A percentile compares a stretch with the other conserved stretches of the same genome.
Conservation (phyloP, 176 grass and related monocot species). For the Thinopyrum elongatum region DNA sequence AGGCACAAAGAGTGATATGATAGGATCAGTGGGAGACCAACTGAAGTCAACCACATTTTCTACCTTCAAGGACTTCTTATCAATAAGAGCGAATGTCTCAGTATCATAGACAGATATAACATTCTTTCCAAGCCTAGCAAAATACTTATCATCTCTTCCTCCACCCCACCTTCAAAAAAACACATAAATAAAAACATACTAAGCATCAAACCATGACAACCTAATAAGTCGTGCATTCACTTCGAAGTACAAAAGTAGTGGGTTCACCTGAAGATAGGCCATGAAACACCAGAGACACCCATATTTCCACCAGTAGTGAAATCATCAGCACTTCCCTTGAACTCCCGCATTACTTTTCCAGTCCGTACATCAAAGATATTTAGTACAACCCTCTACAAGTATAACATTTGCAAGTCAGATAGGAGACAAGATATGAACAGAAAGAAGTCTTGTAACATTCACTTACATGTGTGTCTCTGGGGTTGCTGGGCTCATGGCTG, state of each 20-base stretch:
- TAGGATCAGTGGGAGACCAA: conserved; percentile 86
- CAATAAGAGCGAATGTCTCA: conserved; percentile 62
- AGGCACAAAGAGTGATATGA: conserved; percentile 75
- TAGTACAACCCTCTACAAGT: neutral
- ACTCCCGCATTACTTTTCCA: neutral
- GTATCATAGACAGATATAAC: conserved; percentile 87
- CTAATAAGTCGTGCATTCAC: neutral
- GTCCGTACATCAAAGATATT: neutral
- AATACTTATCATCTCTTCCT: conserved; percentile 92
- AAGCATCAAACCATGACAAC: neutral
- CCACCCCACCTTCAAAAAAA: conserved; percentile 65
- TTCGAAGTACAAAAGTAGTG: neutral
- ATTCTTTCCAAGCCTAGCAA: conserved; percentile 90
- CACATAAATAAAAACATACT: conserved; percentile 8
- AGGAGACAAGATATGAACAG: neutral
- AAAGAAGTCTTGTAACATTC: neutral
- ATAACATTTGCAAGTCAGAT: neutral
- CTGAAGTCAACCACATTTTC: conserved; percentile 84
- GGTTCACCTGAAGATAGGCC: conserved; percentile 58
- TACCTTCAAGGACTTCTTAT: conserved; percentile 75
- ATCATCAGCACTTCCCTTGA: neutral
- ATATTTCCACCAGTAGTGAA: neutral
- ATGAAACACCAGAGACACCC: neutral
- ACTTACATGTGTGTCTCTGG: neutral
- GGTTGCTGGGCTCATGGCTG: too few relatives aligned